phyloP scores from a whole-genome alignment of 768 basidiomycete species.

The Suillus luteus region DNA sequence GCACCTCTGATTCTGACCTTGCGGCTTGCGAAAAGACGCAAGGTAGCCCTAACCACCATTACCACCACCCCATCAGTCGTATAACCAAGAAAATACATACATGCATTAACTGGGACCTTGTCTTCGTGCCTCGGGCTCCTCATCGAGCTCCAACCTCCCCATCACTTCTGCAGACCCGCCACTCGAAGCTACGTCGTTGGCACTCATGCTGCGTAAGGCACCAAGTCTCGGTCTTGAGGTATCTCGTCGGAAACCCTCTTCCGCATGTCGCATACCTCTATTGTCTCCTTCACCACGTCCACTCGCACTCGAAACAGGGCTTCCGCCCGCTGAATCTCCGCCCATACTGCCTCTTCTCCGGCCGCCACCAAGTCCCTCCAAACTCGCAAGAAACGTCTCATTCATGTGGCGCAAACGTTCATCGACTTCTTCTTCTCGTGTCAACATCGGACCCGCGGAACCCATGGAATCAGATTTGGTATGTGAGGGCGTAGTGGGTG shows the following conservation, averaged over 20 bases:
- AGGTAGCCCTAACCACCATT: not conserved
- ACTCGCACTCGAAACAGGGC: slow-evolving; percentile 12
- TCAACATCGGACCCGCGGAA: slow-evolving; percentile 55
- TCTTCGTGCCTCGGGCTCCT: slow-evolving; percentile 22
- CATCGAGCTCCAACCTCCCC: slow-evolving; percentile 38
- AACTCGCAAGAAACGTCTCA: slow-evolving; percentile 61
- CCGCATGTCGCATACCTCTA: not conserved
- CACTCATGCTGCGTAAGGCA: slow-evolving; percentile 35
- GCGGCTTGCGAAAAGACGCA: not conserved
- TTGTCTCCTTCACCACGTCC: slow-evolving; percentile 10
- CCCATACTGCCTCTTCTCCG: slow-evolving; percentile 27
- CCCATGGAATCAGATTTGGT: not conserved
- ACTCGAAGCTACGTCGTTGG: slow-evolving; percentile 20
- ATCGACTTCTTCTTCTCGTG: slow-evolving; percentile 67
- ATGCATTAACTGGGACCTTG: not conserved
- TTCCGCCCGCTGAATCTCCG: slow-evolving; percentile 19
- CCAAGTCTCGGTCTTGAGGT: slow-evolving; percentile 27
- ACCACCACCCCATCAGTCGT: not conserved
- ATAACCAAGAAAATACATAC: not conserved
- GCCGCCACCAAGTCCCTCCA: slow-evolving; percentile 57
- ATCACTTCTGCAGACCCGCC: slow-evolving; percentile 40
- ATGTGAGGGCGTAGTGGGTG: not conserved
- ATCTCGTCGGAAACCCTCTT: not conserved
- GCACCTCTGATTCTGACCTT: not conserved
- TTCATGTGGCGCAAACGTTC: slow-evolving; percentile 67